Evolutionary conservation across 2,329 filamentous ascomycete species (phyloP).

Genomic region (Orbilia oligospora): DNA sequence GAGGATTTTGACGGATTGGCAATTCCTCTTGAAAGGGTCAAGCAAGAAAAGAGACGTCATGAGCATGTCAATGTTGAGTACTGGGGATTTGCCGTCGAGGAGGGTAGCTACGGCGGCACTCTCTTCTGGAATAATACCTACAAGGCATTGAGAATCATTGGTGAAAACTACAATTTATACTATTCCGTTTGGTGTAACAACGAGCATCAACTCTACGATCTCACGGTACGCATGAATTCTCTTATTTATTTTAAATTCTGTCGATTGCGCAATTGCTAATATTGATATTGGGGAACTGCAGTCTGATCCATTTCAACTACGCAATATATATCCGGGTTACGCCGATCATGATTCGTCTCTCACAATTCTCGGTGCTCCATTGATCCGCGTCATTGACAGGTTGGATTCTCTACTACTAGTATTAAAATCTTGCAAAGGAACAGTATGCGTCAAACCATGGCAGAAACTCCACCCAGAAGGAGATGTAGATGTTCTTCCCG

Average conservation of each 20-base stretch:
- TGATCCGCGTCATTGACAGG: slow-evolving; percentile 69
- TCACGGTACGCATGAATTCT: slow-evolving; percentile 68
- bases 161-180: slow-evolving; percentile 73
- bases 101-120: slow-evolving; percentile 64
- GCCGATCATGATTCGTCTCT: slow-evolving; percentile 58
- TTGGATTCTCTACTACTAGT: slow-evolving; percentile 75
- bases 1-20: slow-evolving; percentile 73
- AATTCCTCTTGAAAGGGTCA: slow-evolving; percentile 67
- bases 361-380: slow-evolving; percentile 66
- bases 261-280: slow-evolving; percentile 8
- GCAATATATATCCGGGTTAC: slow-evolving; percentile 68
- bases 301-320: slow-evolving; percentile 72
- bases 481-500: slow-evolving; percentile 70
- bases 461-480: slow-evolving; percentile 72
- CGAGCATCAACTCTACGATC: slow-evolving; percentile 77
- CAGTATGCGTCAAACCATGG: slow-evolving; percentile 73
- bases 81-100: slow-evolving; percentile 70
- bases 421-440: slow-evolving; percentile 74
- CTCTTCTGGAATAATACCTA: slow-evolving; percentile 72
- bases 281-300: slow-evolving; percentile 64
- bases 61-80: slow-evolving; percentile 75
- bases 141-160: slow-evolving; percentile 73
- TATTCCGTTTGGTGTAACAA: slow-evolving; percentile 80
- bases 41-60: slow-evolving; percentile 65
- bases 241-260: background rate